Evolutionary conservation across 768 basidiomycete genomes (phyloP), one percentile per base, ranked within the genome.

Genomic region (Phylloporus scabripes): DNA sequence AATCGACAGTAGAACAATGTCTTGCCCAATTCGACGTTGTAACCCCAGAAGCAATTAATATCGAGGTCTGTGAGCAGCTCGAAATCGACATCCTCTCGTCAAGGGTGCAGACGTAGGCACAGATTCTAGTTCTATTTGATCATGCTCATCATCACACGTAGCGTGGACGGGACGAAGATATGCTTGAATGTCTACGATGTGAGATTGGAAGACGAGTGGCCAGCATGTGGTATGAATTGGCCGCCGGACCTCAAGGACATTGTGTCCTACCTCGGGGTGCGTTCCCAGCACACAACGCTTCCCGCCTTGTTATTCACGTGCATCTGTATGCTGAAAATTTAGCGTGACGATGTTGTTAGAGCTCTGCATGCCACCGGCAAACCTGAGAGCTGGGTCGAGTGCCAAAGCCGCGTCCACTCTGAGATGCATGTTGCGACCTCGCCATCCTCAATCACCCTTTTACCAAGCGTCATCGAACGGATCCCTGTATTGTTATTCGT

Each of bases 141-240:
- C 29, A 17, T 11, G 12, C n/a, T 15, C 28, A 44, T 56, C 31
- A 58, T n/a, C 14, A 18, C 41, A 3, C 2, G 2, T 38, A 92
- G 89, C 32, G 73, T 83, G 36, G 74, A 90, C 45, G 88, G 82
- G 10, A 71, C 75, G 54, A 69, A 76, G 23, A 83, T 82, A 70
- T 99, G 96, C 63, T 72, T 94, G 52, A 99, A 99, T 64, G 81
- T 97, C 33, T 99, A 99, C 58, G 96, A 99, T 61, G 80, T 97
- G 12, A 87, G 96, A 21, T 71, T 87, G n/a, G 83, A 88, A 47
- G 96, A 99, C 63, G 77, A 77, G 11, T 71, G 64, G 31, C 96
- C 96, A 15, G 85, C 81, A 1, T 99, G 96, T 66, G 96, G 95
- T 3, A 89, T 95, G 92, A 95, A 93, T 69, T 99, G 94, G 95